A percentile compares a stretch with the other conserved stretches of the same genome.
Conservation (phyloP, 2,329 filamentous ascomycete genomes). For the Xylariaceae sp. region DNA sequence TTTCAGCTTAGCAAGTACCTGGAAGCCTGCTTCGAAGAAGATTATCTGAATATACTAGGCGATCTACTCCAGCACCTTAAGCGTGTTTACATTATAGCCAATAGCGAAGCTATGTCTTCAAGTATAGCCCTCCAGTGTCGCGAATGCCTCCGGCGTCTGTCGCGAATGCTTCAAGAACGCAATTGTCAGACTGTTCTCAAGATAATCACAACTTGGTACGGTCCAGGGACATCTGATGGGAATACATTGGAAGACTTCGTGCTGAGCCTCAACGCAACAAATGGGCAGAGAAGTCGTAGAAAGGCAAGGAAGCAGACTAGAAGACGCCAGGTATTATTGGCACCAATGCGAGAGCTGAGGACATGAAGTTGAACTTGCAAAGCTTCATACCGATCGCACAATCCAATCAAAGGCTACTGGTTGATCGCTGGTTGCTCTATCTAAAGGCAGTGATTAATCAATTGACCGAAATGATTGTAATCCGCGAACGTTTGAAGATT, state of each 20-base stretch:
- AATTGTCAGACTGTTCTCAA: constrained; percentile 12
- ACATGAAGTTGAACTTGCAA: too few species aligned
- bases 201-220: constrained; percentile 11
- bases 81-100: constrained; percentile 16
- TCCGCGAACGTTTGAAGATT: too few species aligned
- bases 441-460: too few species aligned
- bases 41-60: constrained; percentile 17
- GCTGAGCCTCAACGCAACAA: not conserved
- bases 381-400: too few species aligned
- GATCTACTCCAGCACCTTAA: constrained; percentile 10
- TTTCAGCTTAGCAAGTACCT: constrained; percentile 1
- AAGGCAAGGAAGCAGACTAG: constrained; percentile 4
- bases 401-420: too few species aligned
- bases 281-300: not conserved
- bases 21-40: constrained; percentile 5
- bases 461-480: too few species aligned
- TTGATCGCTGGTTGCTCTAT: too few species aligned
- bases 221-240: not conserved
- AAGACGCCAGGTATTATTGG: not conserved
- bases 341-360: not conserved
- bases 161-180: not conserved
- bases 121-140: constrained; percentile 12
- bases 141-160: not conserved
- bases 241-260: constrained; percentile 7
- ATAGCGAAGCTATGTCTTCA: constrained; percentile 11